Evolutionary conservation across 805 yeast species (phyloP), one percentile per base, ranked within the genome.

Genomic region (Saccharomycopsis javanensis): DNA sequence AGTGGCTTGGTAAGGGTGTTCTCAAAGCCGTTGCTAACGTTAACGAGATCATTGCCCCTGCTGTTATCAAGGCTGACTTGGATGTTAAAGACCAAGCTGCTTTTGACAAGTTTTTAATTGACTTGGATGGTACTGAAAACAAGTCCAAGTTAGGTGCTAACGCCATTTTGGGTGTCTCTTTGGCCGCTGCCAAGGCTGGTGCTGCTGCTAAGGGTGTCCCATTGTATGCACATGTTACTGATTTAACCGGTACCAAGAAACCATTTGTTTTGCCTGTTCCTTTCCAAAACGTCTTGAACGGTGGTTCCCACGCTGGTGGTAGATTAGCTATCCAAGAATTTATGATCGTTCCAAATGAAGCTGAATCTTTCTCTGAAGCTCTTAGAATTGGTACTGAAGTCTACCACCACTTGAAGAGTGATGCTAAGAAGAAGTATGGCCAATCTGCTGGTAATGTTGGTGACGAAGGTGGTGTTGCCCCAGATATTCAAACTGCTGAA

Each of bases 381-480:
- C 77, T 94, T 75, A 88, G 97, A 82, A 87, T 88, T 65, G 98
- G 98, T 75, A 75, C 96, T 63, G 99, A 92, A 82, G 97, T 91
- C 68, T 92, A 92, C 94, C 98, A 92, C 85, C 80, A 81, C 79
- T 84, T 92, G 76, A 94, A 94, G 82, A 76, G 91, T 65, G 79
- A 87, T 70, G 86, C 98, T 75, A 88, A 88, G 84, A 85, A 88
- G 85, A 81, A 79, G 75, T 94, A 92, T 86, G 99, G 99, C 73
- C 86, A 88, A 72, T 85, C 96, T 63, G 99, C 99, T 70, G 98
- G 97, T 79, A 92, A 92, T 80, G 99, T 92, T 73, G 99, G 99
- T 84, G 99, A 92, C 78, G 99, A 92, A 83, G 99, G 99, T 86
- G 99, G 99, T 85, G 97, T 92, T 80, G 99, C 99, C 70, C 99